Base-by-base conservation (phyloP, 106 monocot genomes). In the Platanthera guangdongensis region DNA sequence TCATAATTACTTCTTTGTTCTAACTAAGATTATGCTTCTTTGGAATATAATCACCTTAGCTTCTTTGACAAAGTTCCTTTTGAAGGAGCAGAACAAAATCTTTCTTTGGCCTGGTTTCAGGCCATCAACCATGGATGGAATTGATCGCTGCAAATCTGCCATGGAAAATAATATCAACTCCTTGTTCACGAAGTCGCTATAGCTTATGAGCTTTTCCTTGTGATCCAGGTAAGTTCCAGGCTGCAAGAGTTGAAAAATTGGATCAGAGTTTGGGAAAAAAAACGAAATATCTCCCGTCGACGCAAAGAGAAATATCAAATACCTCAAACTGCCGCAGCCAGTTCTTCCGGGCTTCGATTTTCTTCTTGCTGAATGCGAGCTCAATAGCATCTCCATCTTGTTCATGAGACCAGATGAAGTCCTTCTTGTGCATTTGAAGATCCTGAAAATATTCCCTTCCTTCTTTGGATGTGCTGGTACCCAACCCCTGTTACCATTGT, bases 101-200 rank as follows among this genome's bases (percentile, higher is more conserved):
- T 96, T 96, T 45, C 95, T 87, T 77, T 96, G 95, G 9, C 95
- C 93, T n/a, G 95, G 95, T 75, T 96, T 96, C 21, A 96, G 77
- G 46, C 95, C 95, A 86, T 96, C 95, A 51, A 93, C 90, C 93
- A 96, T 87, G 18, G 95, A 93, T 25, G 95, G 93, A 71, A 96
- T 96, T 0, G 95, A 96, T n/a, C 95, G 73, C 64, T 90, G 93
- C 54, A 96, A 82, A 85, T 96, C 95, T 0, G 90, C 95, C 87
- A 90, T 81, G 6, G 95, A 92, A 73, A 93, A 96, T 25, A 93
- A 52, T 60, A 96, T 99, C 8, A 99, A 78, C 72, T 99, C 97
- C 78, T 91, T 99, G 82, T 99, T 99, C 22, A 99, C 87, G 80
- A 99, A 99, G 51, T 99, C 97, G 70, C 94, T 99, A 76, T 99